phyloP scores from a whole-genome alignment of 164 flowering plant genomes.

The Tetracentron sinense region DNA sequence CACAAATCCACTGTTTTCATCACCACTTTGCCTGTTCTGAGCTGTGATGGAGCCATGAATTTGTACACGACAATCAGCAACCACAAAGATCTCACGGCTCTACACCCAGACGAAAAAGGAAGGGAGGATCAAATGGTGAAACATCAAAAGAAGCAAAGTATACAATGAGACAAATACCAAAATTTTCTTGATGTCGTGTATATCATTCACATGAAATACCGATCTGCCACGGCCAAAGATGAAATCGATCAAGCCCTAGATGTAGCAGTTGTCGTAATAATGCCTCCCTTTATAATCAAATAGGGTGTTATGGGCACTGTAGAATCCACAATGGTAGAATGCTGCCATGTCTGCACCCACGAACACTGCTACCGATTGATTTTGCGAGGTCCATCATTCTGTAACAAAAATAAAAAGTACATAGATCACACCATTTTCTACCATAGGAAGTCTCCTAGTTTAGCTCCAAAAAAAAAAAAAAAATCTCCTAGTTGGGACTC shows the following conservation, averaged over 20 bases:
- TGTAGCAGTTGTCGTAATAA: slow-evolving; percentile 69
- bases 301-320: slow-evolving; percentile 75
- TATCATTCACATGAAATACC: slow-evolving; percentile 40
- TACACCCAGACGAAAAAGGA: slow-evolving; percentile 28
- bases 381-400: slow-evolving; percentile 76
- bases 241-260: slow-evolving; percentile 90
- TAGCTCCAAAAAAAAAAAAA: slow-evolving; percentile 28
- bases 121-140: neutral
- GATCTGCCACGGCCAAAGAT: slow-evolving; percentile 74
- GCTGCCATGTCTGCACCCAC: slow-evolving; percentile 79
- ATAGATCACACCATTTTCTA: too few species aligned
- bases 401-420: slow-evolving; percentile 1
- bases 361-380: slow-evolving; percentile 78
- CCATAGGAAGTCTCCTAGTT: too few species aligned
- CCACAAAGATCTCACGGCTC: slow-evolving; percentile 83
- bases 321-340: slow-evolving; percentile 84
- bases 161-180: too few species aligned
- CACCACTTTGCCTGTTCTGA: slow-evolving; percentile 42
- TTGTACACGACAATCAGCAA: slow-evolving; percentile 43
- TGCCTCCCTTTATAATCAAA: slow-evolving; percentile 77
- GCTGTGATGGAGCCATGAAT: slow-evolving; percentile 85
- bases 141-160: neutral
- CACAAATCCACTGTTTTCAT: slow-evolving; percentile 64
- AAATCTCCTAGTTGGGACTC: too few species aligned
- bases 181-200: too few species aligned